phyloP scores from a whole-genome alignment of 345 rosid genomes.

The Corchorus olitorius region DNA sequence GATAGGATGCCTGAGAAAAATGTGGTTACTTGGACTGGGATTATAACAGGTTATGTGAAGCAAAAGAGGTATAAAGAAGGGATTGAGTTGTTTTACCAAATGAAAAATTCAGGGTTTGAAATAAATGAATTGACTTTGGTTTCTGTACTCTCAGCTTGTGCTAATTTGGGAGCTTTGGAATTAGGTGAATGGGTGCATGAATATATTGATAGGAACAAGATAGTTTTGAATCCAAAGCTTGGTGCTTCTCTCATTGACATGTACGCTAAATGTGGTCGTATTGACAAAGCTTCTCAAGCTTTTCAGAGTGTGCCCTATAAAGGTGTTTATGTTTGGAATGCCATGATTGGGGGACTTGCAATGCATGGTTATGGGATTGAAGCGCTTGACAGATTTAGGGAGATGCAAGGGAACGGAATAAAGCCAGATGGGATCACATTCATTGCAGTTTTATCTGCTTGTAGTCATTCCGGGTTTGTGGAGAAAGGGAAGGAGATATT shows the following conservation, averaged over 20 bases:
- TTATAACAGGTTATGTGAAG: constrained; percentile 30
- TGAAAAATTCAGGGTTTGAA: constrained; percentile 29
- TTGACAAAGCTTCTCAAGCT: constrained; percentile 26
- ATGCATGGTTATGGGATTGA: constrained; percentile 31
- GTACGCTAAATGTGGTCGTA: constrained; percentile 34
- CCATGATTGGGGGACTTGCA: constrained; percentile 34
- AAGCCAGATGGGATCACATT: constrained; percentile 31
- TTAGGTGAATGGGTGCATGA: constrained; percentile 28
- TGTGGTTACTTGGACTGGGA: constrained; percentile 35
- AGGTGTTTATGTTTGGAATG: constrained; percentile 29
- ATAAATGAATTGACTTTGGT: constrained; percentile 32
- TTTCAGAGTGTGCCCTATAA: constrained; percentile 20
- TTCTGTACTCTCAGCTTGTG: constrained; percentile 29
- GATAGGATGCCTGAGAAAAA: constrained; percentile 32
- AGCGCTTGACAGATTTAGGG: constrained; percentile 22
- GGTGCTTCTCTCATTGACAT: constrained; percentile 33
- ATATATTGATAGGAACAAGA: constrained; percentile 9
- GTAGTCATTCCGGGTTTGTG: constrained; percentile 32
- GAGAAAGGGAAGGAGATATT: constrained; percentile 30
- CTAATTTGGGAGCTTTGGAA: constrained; percentile 26
- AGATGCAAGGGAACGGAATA: constrained; percentile 27
- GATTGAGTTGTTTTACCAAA: constrained; percentile 24
- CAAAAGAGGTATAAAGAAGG: constrained; percentile 21
- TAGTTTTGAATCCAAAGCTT: constrained; percentile 25
- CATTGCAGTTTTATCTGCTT: constrained; percentile 25